Evolutionary conservation across 2,329 filamentous ascomycete species (phyloP).

Genomic region (Trichoderma gracile): DNA sequence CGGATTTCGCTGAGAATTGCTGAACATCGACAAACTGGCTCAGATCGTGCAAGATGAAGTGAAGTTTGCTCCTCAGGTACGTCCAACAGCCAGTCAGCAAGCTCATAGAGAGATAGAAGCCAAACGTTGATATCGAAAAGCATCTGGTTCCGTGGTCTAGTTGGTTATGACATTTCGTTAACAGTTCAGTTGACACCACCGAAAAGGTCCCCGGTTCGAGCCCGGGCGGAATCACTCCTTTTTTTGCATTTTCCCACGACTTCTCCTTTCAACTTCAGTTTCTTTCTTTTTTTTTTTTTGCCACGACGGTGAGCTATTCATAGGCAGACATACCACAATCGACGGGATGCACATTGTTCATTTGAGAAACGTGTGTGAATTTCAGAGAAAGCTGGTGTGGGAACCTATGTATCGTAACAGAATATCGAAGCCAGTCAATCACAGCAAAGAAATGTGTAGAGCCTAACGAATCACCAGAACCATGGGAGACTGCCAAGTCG

Average conservation of each 20-base stretch:
- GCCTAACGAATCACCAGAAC: conserved; percentile 64
- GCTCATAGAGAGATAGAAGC: not conserved
- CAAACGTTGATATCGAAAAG: not conserved
- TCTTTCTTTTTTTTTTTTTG: not conserved
- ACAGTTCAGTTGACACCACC: conserved; percentile 35
- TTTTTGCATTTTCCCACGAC: conserved; percentile 20
- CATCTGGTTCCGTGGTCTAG: conserved; percentile 42
- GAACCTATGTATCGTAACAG: too few species aligned
- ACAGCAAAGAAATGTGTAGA: conserved; percentile 50
- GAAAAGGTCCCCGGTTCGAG: conserved; percentile 45
- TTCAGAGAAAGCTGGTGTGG: too few species aligned
- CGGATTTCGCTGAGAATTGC: too few species aligned
- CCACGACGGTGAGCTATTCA: too few species aligned
- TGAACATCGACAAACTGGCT: too few species aligned
- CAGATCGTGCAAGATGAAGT: too few species aligned
- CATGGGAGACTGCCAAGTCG: conserved; percentile 41
- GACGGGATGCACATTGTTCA: too few species aligned
- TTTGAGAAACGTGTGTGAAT: too few species aligned
- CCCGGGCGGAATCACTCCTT: conserved; percentile 42
- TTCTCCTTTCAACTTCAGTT: not conserved
- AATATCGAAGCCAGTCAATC: too few species aligned
- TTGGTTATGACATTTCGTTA: conserved; percentile 45
- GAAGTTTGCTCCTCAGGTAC: too few species aligned
- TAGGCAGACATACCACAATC: too few species aligned
- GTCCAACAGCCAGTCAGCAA: too few species aligned